Conservation (phyloP, 805 yeast genomes). For the Metschnikowia proteae region DNA sequence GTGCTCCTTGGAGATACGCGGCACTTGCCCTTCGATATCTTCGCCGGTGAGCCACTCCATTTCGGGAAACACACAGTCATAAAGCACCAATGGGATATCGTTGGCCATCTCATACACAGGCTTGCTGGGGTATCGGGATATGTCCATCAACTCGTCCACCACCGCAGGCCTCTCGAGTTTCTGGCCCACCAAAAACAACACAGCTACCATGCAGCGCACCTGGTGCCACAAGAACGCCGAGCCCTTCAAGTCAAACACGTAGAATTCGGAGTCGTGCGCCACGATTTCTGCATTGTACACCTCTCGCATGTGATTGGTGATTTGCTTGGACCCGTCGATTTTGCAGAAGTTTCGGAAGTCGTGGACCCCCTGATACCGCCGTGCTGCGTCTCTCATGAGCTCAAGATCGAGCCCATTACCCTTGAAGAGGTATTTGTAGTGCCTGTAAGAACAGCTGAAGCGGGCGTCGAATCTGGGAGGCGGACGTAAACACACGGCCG, state of each 20-base stretch:
- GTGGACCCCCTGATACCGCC: conserved; percentile 62
- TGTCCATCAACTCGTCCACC: conserved; percentile 56
- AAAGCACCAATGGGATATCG: conserved; percentile 81
- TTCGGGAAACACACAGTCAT: conserved; percentile 73
- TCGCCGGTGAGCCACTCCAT: conserved; percentile 60
- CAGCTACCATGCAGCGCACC: conserved; percentile 92
- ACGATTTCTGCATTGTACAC: conserved; percentile 53
- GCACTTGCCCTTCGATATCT: conserved; percentile 17
- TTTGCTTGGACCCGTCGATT: conserved; percentile 90
- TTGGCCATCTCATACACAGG: conserved; percentile 88
- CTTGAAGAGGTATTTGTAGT: conserved; percentile 77
- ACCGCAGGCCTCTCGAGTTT: conserved; percentile 58
- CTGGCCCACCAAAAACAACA: conserved; percentile 78
- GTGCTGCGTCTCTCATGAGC: conserved; percentile 67
- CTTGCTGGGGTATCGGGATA: conserved; percentile 52
- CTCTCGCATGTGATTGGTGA: conserved; percentile 68
- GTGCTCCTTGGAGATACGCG: conserved; percentile 41
- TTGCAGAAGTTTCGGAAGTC: conserved; percentile 95
- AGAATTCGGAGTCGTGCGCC: conserved; percentile 42
- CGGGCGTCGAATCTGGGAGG: conserved; percentile 86
- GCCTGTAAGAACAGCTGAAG: conserved; percentile 83
- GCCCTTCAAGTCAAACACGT: conserved; percentile 75
- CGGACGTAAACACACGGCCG: conserved; percentile 77
- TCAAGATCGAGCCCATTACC: conserved; percentile 55
- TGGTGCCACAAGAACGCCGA: conserved; percentile 97